A percentile compares a stretch with the other conserved stretches of the same genome.
Conservation (phyloP, 257 asterid species). For the Solanum phureja region DNA sequence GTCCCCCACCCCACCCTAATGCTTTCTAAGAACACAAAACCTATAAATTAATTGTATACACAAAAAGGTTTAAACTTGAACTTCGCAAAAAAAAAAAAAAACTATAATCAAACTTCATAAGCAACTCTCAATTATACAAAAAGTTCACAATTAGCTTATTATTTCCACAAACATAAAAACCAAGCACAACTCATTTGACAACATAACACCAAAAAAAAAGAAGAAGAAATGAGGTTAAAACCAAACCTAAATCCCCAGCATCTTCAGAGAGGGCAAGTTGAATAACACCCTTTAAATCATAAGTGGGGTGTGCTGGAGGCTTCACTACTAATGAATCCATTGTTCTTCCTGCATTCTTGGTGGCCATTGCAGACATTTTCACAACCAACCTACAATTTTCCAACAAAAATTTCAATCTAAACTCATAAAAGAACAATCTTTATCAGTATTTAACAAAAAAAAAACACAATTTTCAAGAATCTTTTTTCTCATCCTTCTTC, state of each 20-base stretch:
- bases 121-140: not conserved
- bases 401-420: not conserved
- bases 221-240: not conserved
- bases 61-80: too few relatives aligned
- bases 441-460: not conserved
- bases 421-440: not conserved
- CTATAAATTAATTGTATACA: too few relatives aligned
- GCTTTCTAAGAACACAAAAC: not conserved
- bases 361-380: constrained; percentile 49
- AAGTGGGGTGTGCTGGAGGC: constrained; percentile 92
- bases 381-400: constrained; percentile 45
- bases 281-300: constrained; percentile 72
- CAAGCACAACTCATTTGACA: constrained; percentile 8
- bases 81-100: not conserved
- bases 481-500: not conserved
- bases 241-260: constrained; percentile 78
- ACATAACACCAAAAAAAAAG: not conserved
- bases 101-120: not conserved
- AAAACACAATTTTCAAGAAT: not conserved
- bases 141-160: not conserved
- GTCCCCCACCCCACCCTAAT: too few relatives aligned
- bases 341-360: constrained; percentile 18
- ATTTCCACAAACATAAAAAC: not conserved
- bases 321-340: constrained; percentile 25
- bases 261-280: constrained; percentile 92